phyloP scores from a whole-genome alignment of 176 grass and related monocot genomes.

The Themeda triandra region DNA sequence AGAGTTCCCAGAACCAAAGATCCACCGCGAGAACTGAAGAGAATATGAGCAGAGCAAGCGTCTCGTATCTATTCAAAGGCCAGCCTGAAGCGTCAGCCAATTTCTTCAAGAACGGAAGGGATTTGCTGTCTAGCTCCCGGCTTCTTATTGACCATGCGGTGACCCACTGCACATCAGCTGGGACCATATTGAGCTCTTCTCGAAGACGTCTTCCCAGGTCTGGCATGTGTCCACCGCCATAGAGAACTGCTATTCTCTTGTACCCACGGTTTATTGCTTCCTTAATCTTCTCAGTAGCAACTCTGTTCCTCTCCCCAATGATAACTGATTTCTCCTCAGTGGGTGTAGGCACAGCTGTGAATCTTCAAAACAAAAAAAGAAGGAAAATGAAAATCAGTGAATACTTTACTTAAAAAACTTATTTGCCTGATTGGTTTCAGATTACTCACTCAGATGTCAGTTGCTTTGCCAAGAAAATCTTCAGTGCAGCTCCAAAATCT shows the following conservation, averaged over 20 bases:
- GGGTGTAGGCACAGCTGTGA: conserved; percentile 46
- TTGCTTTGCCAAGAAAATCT: conserved; percentile 81
- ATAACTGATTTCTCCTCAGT: conserved; percentile 83
- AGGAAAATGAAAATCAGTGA: not conserved
- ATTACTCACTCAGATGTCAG: conserved; percentile 81
- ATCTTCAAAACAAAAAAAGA: conserved; percentile 31
- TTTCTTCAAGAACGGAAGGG: conserved; percentile 66
- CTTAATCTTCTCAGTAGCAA: conserved; percentile 66
- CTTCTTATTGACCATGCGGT: conserved; percentile 92
- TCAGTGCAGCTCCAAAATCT: conserved; percentile 68
- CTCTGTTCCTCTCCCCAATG: conserved; percentile 92
- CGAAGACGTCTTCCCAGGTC: conserved; percentile 68
- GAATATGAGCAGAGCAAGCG: conserved; percentile 72
- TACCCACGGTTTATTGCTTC: conserved; percentile 63
- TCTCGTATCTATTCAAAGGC: conserved; percentile 80
- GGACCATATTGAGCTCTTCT: conserved; percentile 79
- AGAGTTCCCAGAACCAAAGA: conserved; percentile 90
- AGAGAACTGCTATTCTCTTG: conserved; percentile 79
- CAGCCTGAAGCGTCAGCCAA: conserved; percentile 57
- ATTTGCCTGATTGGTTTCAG: not conserved
- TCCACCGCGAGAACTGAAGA: conserved; percentile 71
- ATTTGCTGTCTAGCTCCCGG: conserved; percentile 45
- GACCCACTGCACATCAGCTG: conserved; percentile 66
- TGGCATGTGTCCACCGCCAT: conserved; percentile 94
- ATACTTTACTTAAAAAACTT: not conserved